Evolutionary conservation across 73 alveolate genomes (phyloP).

Genomic region (Paramecium sexaurelia): DNA sequence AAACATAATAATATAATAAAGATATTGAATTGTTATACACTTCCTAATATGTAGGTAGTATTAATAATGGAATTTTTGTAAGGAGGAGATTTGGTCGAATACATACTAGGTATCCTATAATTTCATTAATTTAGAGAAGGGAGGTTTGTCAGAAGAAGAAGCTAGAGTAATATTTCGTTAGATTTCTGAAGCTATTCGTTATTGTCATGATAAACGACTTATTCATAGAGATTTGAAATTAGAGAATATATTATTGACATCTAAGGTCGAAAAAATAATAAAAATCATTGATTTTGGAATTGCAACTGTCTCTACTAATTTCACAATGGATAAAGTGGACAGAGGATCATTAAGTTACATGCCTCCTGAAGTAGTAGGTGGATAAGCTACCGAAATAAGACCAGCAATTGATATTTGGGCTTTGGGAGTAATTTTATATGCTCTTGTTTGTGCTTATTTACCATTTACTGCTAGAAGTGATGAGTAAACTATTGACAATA

Average conservation of each 20-base stretch:
- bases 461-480: slow-evolving; percentile 54
- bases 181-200: slow-evolving; percentile 78
- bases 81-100: slow-evolving; percentile 91
- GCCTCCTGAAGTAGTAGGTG: slow-evolving; percentile 66
- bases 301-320: slow-evolving; percentile 42
- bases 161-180: slow-evolving; percentile 77
- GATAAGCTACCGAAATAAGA: slow-evolving; percentile 5
- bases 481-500: slow-evolving; percentile 52
- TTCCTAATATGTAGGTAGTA: slow-evolving; percentile 89
- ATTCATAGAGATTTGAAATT: slow-evolving; percentile 88
- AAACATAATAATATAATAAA: slow-evolving; percentile 73
- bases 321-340: slow-evolving; percentile 47
- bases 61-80: slow-evolving; percentile 92
- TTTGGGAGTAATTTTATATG: slow-evolving; percentile 63
- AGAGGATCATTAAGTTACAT: slow-evolving; percentile 64
- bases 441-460: slow-evolving; percentile 46
- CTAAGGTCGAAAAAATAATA: slow-evolving; percentile 77
- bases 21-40: slow-evolving; percentile 76
- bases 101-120: slow-evolving; percentile 60
- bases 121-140: slow-evolving; percentile 61
- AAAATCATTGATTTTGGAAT: slow-evolving; percentile 98
- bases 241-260: slow-evolving; percentile 84
- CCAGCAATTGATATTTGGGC: slow-evolving; percentile 66
- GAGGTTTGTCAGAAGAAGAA: slow-evolving; percentile 78
- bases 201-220: slow-evolving; percentile 81